Conservation (phyloP, 352 stramenopile genomes). For the Pythium insidiosum region DNA sequence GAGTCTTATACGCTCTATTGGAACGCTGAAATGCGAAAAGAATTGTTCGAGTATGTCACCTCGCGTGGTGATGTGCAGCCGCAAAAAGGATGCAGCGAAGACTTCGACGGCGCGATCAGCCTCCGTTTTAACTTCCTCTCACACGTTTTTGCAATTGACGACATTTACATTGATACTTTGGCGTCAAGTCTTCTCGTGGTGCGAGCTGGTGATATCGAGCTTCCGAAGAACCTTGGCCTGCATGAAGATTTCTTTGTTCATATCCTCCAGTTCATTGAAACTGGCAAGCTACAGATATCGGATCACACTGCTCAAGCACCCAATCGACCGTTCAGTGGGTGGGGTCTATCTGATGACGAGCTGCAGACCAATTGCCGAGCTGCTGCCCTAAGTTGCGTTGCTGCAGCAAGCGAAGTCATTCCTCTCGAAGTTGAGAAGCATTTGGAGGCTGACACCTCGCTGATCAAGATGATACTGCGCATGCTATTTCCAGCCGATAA, state of each 20-base stretch:
- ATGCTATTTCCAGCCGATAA: constrained; percentile 70
- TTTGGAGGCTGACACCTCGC: constrained; percentile 35
- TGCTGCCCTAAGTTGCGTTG: constrained; percentile 57
- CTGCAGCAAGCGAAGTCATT: constrained; percentile 45
- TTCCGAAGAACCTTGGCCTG: constrained; percentile 41
- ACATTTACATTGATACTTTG: constrained; percentile 70
- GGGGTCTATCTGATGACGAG: constrained; percentile 34
- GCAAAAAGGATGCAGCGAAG: too few species aligned
- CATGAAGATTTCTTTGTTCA: constrained; percentile 62
- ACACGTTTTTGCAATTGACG: constrained; percentile 52
- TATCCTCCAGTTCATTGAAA: constrained; percentile 75
- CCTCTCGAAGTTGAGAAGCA: constrained; percentile 48
- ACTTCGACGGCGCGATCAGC: constrained; percentile 35
- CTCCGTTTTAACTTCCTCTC: constrained; percentile 70
- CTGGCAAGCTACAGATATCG: constrained; percentile 26
- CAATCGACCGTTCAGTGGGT: constrained; percentile 21
- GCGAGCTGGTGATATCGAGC: constrained; percentile 16
- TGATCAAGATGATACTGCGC: constrained; percentile 70
- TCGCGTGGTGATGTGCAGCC: too few species aligned
- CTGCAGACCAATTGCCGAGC: constrained; percentile 47
- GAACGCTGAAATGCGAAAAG: constrained; percentile 66
- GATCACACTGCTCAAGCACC: not conserved
- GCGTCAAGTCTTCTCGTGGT: constrained; percentile 62
- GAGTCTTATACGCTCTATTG: constrained; percentile 79
- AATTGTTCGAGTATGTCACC: constrained; percentile 43